Evolutionary conservation across 441 rosid species (phyloP), one percentile per base, ranked within the genome.

Genomic region (Biscutella laevigata): DNA sequence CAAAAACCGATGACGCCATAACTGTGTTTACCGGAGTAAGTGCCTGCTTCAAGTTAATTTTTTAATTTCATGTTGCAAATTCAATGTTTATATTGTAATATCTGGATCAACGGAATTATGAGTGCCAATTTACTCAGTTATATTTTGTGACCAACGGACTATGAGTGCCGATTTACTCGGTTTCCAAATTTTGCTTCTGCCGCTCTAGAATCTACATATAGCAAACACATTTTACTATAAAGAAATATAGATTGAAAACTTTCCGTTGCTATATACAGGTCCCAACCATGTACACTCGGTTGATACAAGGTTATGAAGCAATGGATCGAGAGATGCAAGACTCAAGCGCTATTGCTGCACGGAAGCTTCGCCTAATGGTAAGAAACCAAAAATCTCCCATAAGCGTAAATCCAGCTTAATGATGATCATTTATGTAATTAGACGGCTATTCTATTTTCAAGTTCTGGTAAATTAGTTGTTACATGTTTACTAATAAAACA

Each of bases 21-120:
- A 88, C 95, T 36, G 95, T 77, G 35, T 92, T 92, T 64, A 88
- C 95, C 3, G 97, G 98, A 55, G 98, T 92, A 80, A 77, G 96
- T 75, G 35, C 38, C 30, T 46, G 61, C 47, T 39, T 36, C 61
- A 36, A 29, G 36, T 16, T 22, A 54, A 45, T 2, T 25, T 8
- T 22, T 35, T 20, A 7, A 39, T 7, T 48, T 14, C 17, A 9
- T 48, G 51, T 25, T 56, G 21, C 52, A 8, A 36, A 6, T 27
- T 26, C 25, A 2, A 10, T 13, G 20, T 50, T 4, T 40, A 7
- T 22, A 26, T 5, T 20, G 9, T 42, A 21, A n/a, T 20, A 38
- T 22, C 25, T 21, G 33, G 33, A 4, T 9, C 4, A 3, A 10
- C 9, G 17, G 27, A 35, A 35, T 28, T 58, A 13, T 37, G 9